Evolutionary conservation across 2,329 filamentous ascomycete genomes (phyloP).

Genomic region (Fusarium continuum): DNA sequence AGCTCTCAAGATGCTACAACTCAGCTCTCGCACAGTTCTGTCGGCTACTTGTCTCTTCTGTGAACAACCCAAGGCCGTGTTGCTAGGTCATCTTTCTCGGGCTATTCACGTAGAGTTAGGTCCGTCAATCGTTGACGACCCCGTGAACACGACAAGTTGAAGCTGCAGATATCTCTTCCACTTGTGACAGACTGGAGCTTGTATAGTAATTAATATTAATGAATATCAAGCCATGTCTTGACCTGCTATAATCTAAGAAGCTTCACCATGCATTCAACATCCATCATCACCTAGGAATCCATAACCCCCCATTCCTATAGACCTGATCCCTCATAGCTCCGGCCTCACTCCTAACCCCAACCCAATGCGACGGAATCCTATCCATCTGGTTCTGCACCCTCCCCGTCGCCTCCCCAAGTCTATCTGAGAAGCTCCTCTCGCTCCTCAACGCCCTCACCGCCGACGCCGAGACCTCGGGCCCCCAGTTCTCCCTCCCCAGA

Average conservation of each 20-base stretch:
- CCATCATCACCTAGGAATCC: constrained; percentile 50
- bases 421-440: constrained; percentile 55
- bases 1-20: too few relatives aligned
- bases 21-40: too few relatives aligned
- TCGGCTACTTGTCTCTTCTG: too few relatives aligned
- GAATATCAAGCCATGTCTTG: background rate
- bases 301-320: constrained; percentile 60
- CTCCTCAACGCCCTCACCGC: constrained; percentile 52
- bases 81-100: too few relatives aligned
- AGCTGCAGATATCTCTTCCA: too few relatives aligned
- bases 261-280: too few relatives aligned
- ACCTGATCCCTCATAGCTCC: constrained; percentile 58
- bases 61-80: too few relatives aligned
- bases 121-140: too few relatives aligned
- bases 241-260: background rate
- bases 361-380: constrained; percentile 65
- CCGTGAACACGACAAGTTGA: too few relatives aligned
- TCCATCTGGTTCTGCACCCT: constrained; percentile 65
- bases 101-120: too few relatives aligned
- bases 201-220: background rate
- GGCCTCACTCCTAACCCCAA: constrained; percentile 64
- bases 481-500: constrained; percentile 58
- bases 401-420: constrained; percentile 58
- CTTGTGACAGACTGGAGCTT: too few relatives aligned
- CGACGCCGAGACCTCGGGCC: constrained; percentile 50